phyloP scores from a whole-genome alignment of 768 basidiomycete genomes.

The Phallus indusiatus region DNA sequence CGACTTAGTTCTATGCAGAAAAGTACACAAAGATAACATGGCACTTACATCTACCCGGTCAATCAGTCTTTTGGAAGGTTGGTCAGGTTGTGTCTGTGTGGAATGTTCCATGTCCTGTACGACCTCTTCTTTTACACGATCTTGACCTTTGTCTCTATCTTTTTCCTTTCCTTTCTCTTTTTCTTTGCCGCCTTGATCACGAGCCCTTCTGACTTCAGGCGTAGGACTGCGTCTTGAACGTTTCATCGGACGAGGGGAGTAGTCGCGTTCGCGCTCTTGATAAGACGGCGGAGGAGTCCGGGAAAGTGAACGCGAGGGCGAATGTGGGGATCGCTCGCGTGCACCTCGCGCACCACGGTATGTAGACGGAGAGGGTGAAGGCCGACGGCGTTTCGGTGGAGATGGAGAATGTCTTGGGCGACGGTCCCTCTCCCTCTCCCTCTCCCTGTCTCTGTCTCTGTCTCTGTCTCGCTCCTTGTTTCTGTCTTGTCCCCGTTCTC shows the following conservation, averaged over 20 bases:
- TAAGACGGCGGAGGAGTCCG: not conserved
- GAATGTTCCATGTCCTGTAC: not conserved
- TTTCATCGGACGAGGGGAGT: not conserved
- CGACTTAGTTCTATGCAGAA: not conserved
- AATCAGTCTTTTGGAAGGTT: slow-evolving; percentile 1
- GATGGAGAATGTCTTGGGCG: not conserved
- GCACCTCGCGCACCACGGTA: not conserved
- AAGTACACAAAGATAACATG: not conserved
- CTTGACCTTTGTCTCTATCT: not conserved
- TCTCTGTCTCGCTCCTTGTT: not conserved
- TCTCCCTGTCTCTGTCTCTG: not conserved
- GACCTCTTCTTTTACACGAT: not conserved
- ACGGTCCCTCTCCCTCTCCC: not conserved
- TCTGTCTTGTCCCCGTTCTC: not conserved
- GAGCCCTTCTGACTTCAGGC: not conserved
- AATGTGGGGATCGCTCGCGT: not conserved
- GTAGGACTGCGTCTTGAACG: slow-evolving; percentile 1
- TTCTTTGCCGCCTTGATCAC: not conserved
- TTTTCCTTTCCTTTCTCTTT: not conserved
- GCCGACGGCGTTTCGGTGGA: not conserved
- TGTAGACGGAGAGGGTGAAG: not conserved
- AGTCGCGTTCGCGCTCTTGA: not conserved
- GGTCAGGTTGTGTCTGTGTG: not conserved
- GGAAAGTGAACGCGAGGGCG: not conserved
- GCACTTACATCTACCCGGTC: slow-evolving; percentile 1